Conservation (phyloP, 176 grass and related monocot species). For the Oryza meridionalis region DNA sequence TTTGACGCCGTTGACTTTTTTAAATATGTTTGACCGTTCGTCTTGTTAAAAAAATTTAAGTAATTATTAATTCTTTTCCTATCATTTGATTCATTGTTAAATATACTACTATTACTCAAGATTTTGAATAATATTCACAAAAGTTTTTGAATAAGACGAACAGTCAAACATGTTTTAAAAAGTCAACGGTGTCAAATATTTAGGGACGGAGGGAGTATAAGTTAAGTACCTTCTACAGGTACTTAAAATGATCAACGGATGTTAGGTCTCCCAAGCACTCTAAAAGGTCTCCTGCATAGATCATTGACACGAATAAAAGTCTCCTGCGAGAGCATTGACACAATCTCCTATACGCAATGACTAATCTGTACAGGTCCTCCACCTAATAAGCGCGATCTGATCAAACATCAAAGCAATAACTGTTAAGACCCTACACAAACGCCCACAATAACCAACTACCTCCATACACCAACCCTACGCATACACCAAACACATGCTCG, state of each 20-base stretch:
- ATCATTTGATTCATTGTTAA: too few species aligned
- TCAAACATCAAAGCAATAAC: slow-evolving; percentile 33
- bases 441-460: slow-evolving; percentile 40
- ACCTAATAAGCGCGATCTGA: slow-evolving; percentile 8
- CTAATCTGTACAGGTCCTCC: background rate
- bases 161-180: too few species aligned
- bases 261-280: background rate
- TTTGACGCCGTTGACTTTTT: too few species aligned
- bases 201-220: too few species aligned
- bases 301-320: background rate
- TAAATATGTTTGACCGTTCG: too few species aligned
- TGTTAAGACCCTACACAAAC: slow-evolving; percentile 35
- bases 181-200: too few species aligned
- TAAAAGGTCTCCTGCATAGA: background rate
- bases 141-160: too few species aligned
- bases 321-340: background rate
- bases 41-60: too few species aligned
- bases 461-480: slow-evolving; percentile 37
- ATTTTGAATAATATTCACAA: too few species aligned
- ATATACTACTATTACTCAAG: too few species aligned
- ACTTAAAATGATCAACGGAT: background rate
- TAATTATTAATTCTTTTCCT: too few species aligned
- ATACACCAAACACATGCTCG: slow-evolving; percentile 13
- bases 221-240: background rate
- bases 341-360: background rate